Base-by-base conservation (phyloP, 345 rosid species). In the Citrus medica region DNA sequence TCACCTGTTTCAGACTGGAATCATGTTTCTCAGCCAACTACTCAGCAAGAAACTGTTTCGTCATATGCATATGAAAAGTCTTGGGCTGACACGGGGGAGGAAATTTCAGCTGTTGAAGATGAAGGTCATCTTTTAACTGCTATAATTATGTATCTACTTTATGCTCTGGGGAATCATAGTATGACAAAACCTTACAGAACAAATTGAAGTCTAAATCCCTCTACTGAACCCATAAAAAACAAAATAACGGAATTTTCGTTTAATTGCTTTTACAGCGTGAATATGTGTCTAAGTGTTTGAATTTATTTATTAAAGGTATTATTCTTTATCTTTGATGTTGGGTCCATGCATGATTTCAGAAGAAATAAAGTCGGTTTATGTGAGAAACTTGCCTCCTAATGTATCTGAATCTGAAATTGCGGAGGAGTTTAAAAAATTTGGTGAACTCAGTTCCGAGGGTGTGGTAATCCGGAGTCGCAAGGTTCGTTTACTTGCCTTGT, bases 381-480 rank as follows among this genome's bases (percentile, higher is more conserved):
- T 92, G 74, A 84, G 88, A 77, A 92, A 90, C 84, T 85, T 92
- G 83, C 85, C 78, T 12, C 76, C 90, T 60, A 76, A 80, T 35
- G 86, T 85, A 56, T 86, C 90, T 65, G 93, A 86, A 75, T 83
- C 83, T 78, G 96, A 92, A 79, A 92, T 92, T 71, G 90, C 82
- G 79, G 92, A 84, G 88, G 93, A 90, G 88, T 92, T 92, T 79
- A 80, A 35, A 79, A 87, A 86, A 66, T 92, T 90, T 82, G 93
- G 96, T 68, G 84, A 78, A 75, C 84, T 92, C 74, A 84, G 83
- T 64, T 82, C 82, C 13, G 89, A 92, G 72, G 96, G 93, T 19
- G 92, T 92, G 56, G 91, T 87, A 51, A 89, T 92, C 64, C 84
- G 89, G 53, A 87, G 92, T 76, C 92, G 90, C 85, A 88, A 90